These are phyloP conservation scores for Dactylella cylindrospora DNA, from an alignment of 2,329 filamentous ascomycete genomes.

Conservation along the genomic window DNA sequence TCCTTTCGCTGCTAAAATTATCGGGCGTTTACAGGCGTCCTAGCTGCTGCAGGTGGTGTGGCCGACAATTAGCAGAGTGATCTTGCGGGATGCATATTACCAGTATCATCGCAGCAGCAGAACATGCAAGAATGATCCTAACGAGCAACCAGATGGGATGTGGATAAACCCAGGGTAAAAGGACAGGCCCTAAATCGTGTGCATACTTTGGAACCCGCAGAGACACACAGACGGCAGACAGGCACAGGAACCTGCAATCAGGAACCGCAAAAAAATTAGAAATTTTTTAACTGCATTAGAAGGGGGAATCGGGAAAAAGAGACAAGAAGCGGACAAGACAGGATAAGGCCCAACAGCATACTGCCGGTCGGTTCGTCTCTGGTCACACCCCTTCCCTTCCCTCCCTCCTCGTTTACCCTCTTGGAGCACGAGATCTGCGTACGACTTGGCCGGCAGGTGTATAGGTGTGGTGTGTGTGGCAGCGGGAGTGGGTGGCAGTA, in stretches of 20 bases:
- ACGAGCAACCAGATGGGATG: slow-evolving; percentile 8
- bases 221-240: slow-evolving; percentile 25
- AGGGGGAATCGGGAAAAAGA: slow-evolving; percentile 24
- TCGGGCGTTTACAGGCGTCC: slow-evolving; percentile 31
- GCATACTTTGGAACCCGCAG: slow-evolving; percentile 29
- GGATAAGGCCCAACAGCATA: slow-evolving; percentile 2
- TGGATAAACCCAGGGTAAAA: slow-evolving; percentile 10
- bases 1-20: background rate
- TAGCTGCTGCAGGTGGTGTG: slow-evolving; percentile 22
- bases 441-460: no score
- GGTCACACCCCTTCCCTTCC: no score
- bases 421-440: slow-evolving; percentile 28
- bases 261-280: slow-evolving; percentile 29
- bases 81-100: slow-evolving; percentile 20
- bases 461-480: slow-evolving; percentile 6
- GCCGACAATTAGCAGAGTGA: slow-evolving; percentile 25
- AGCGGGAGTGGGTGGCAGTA: slow-evolving; percentile 16
- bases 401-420: no score
- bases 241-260: slow-evolving; percentile 17
- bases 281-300: no score
- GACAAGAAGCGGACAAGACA: background rate
- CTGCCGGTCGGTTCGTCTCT: slow-evolving; percentile 33
- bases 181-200: no score
- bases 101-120: slow-evolving; percentile 7
- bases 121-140: slow-evolving; percentile 1